These are phyloP conservation scores for Liquidambar formosana DNA, from an alignment of 164 flowering plant genomes.

Conservation along the genomic window DNA sequence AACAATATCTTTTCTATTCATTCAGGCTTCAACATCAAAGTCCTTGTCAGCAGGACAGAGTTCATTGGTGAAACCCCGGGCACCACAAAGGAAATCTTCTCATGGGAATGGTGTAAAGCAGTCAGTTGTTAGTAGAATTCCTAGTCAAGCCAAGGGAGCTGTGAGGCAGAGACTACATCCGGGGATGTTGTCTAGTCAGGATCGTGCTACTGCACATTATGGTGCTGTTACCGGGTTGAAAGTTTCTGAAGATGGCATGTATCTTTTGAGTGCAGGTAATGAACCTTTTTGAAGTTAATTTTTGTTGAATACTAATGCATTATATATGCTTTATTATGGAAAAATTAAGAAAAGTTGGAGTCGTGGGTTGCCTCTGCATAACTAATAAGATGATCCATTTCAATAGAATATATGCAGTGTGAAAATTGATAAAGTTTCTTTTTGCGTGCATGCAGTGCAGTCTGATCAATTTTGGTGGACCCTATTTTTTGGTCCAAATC, in stretches of 20 bases:
- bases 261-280: conserved; percentile 91
- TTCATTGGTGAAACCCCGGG: conserved; percentile 32
- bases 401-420: neutral
- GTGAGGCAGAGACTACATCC: conserved; percentile 73
- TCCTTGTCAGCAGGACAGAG: conserved; percentile 39
- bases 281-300: conserved; percentile 5
- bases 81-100: conserved; percentile 43
- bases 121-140: conserved; percentile 29
- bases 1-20: neutral
- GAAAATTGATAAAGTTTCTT: neutral
- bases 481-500: neutral
- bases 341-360: neutral
- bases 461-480: neutral
- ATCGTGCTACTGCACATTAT: conserved; percentile 91
- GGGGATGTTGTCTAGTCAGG: conserved; percentile 81
- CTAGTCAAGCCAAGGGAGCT: conserved; percentile 46
- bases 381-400: neutral
- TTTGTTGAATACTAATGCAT: too few species aligned
- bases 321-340: too few species aligned
- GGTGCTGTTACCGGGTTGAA: conserved; percentile 89
- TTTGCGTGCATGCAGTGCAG: neutral
- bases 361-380: neutral
- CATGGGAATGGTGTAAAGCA: conserved; percentile 51
- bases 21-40: conserved; percentile 45
- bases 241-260: conserved; percentile 84